A percentile compares a stretch with the other conserved stretches of the same genome.
Conservation (phyloP, 2,329 filamentous ascomycete genomes). For the Apiospora rasikravindrae region DNA sequence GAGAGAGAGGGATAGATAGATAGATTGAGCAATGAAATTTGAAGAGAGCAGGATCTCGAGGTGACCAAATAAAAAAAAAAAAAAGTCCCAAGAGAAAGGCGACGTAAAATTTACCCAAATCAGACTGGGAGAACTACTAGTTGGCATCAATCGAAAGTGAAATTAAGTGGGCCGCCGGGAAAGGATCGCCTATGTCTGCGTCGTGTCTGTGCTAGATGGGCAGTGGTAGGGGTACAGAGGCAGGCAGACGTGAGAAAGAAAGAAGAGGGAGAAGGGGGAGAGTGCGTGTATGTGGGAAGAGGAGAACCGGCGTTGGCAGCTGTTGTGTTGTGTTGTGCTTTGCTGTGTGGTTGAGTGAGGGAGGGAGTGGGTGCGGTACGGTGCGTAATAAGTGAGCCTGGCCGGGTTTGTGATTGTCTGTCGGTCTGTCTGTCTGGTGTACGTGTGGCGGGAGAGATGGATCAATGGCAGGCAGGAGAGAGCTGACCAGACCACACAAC, state of each 20-base stretch:
- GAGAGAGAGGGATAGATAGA: background rate
- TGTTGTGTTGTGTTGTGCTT: conserved; percentile 24
- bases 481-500: background rate
- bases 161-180: conserved; percentile 6
- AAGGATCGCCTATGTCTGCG: conserved; percentile 9
- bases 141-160: conserved; percentile 19
- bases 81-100: conserved; percentile 25
- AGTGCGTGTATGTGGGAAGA: conserved; percentile 4
- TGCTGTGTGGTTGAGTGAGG: conserved; percentile 16
- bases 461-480: background rate
- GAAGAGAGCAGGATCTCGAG: conserved; percentile 10
- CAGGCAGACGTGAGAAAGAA: background rate
- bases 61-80: conserved; percentile 19
- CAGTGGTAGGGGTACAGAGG: background rate
- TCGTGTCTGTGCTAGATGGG: conserved; percentile 7
- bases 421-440: background rate
- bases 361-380: background rate
- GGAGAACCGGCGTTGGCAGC: conserved; percentile 20
- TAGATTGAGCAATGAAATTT: conserved; percentile 4
- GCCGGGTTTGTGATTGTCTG: background rate
- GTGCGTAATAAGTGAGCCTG: conserved; percentile 12
- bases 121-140: conserved; percentile 19
- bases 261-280: background rate
- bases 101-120: conserved; percentile 25
- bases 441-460: conserved; percentile 11